A percentile compares a stretch with the other conserved stretches of the same genome.
These are phyloP conservation scores for Pleurozium schreberi DNA, from an alignment of 225 moss, liverwort and hornwort species.

Conservation along the genomic window DNA sequence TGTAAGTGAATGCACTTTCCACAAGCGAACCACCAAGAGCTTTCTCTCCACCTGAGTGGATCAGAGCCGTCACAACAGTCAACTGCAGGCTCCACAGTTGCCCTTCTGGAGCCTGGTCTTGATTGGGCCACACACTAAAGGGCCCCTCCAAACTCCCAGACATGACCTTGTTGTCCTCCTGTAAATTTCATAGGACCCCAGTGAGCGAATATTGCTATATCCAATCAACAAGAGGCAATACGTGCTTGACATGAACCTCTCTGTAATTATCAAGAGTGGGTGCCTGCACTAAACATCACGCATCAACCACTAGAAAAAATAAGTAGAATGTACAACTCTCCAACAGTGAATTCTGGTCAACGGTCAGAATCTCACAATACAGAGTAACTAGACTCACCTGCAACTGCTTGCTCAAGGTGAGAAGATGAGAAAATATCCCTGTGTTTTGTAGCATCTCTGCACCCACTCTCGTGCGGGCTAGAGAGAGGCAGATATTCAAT, in stretches of 20 bases:
- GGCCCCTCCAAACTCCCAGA: conserved; percentile 66
- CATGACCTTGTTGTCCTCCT: conserved; percentile 31
- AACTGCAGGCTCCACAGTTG: conserved; percentile 73
- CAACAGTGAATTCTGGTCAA: neutral
- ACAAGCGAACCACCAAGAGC: conserved; percentile 62
- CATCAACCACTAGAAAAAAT: neutral
- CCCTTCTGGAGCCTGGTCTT: conserved; percentile 57
- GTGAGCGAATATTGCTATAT: neutral
- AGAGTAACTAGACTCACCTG: conserved; percentile 24
- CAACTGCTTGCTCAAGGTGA: conserved; percentile 56
- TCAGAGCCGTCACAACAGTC: conserved; percentile 64
- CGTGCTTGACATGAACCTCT: neutral
- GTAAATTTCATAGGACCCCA: neutral
- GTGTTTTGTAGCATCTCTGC: conserved; percentile 77
- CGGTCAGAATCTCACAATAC: neutral
- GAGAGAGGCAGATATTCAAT: conserved; percentile 71
- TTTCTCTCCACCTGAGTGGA: conserved; percentile 73
- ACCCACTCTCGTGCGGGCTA: conserved; percentile 66
- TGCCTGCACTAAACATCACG: neutral
- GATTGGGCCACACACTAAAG: conserved; percentile 70
- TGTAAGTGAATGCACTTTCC: conserved; percentile 60
- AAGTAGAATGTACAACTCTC: neutral
- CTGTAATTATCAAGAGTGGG: neutral
- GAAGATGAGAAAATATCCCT: conserved; percentile 77
- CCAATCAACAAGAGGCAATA: neutral